Percentiles rank a stretch among this genome's conserved stretches.
phyloP scores from a whole-genome alignment of 306 rosid genomes.

The Albizia julibrissin region DNA sequence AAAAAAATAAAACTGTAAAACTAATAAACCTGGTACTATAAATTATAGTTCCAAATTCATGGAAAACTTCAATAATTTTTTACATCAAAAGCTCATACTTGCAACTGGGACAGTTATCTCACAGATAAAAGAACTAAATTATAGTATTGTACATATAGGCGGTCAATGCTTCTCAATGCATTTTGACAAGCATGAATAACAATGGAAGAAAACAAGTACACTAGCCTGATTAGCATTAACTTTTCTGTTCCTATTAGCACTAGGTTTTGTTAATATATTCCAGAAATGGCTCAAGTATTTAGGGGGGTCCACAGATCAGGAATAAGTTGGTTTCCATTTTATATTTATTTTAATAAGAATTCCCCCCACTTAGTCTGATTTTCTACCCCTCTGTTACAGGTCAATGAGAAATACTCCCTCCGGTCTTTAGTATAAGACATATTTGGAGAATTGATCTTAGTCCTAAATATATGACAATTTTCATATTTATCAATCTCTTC shows the following conservation, averaged over 20 bases:
- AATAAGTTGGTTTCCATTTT: background rate
- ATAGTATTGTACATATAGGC: background rate
- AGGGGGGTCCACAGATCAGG: background rate
- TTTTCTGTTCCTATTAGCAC: background rate
- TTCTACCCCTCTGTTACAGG: background rate
- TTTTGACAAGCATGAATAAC: background rate
- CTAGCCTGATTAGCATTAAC: background rate
- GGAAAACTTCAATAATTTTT: background rate
- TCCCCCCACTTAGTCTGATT: background rate
- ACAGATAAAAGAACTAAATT: background rate
- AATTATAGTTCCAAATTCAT: background rate
- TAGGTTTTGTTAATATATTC: background rate
- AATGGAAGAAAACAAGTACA: background rate
- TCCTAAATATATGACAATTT: too few species aligned
- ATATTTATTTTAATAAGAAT: background rate
- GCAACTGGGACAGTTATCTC: background rate
- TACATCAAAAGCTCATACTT: background rate
- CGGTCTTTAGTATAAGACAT: too few species aligned
- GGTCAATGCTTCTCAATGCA: background rate
- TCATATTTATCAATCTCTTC: too few species aligned
- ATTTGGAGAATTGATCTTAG: too few species aligned
- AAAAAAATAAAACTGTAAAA: background rate
- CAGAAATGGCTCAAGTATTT: background rate
- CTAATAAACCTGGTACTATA: background rate
- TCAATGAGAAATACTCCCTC: too few species aligned